Evolutionary conservation across 2,329 filamentous ascomycete species (phyloP).

Genomic region (Curvularia hawaiiensis): DNA sequence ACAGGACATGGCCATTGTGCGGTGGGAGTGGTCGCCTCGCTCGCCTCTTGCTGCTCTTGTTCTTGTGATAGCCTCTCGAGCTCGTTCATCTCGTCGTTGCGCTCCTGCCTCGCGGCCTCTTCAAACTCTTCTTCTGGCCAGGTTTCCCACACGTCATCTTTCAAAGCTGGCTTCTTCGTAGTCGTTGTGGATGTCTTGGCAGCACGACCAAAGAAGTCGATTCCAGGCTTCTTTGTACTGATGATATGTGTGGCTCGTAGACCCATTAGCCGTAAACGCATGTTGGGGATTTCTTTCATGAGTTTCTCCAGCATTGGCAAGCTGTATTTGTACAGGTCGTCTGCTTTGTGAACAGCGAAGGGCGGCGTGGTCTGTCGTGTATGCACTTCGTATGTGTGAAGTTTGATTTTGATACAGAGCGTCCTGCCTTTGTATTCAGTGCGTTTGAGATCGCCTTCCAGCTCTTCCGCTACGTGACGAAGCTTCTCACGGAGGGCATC

Average conservation of each 20-base stretch:
- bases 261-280: conserved; percentile 86
- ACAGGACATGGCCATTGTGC: conserved; percentile 84
- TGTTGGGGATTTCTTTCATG: conserved; percentile 78
- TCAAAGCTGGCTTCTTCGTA: conserved; percentile 17
- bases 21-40: conserved; percentile 20
- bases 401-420: conserved; percentile 87
- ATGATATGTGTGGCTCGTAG: conserved; percentile 86
- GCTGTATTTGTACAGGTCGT: conserved; percentile 82
- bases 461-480: conserved; percentile 77
- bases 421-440: conserved; percentile 90
- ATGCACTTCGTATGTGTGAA: conserved; percentile 91
- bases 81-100: conserved; percentile 65
- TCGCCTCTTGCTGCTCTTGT: conserved; percentile 36
- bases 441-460: conserved; percentile 81
- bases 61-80: conserved; percentile 68
- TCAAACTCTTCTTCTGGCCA: conserved; percentile 72
- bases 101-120: conserved; percentile 63
- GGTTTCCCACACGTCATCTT: conserved; percentile 62
- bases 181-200: conserved; percentile 20
- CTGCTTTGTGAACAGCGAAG: conserved; percentile 71
- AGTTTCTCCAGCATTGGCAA: conserved; percentile 84
- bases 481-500: conserved; percentile 76
- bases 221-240: conserved; percentile 79
- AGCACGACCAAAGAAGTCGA: conserved; percentile 76
- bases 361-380: conserved; percentile 80